These are phyloP conservation scores for Paraurostyla sp. DNA, from an alignment of 73 alveolate species.

Conservation along the genomic window DNA sequence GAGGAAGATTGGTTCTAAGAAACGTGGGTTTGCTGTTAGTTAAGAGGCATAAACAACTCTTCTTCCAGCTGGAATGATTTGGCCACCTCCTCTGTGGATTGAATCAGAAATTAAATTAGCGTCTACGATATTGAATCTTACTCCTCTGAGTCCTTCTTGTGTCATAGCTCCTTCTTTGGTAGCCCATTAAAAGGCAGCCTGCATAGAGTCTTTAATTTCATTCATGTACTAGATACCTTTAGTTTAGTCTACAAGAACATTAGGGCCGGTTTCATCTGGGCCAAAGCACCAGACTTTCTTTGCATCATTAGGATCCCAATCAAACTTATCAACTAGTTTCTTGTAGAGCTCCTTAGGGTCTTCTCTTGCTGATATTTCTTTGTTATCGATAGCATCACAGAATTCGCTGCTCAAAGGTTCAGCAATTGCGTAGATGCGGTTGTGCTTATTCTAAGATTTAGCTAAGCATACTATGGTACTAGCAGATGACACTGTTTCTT, in stretches of 20 bases:
- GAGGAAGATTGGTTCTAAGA: constrained; percentile 93
- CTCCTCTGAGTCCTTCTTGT: constrained; percentile 97
- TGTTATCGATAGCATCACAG: constrained; percentile 91
- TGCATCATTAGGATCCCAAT: constrained; percentile 80
- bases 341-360: constrained; percentile 93
- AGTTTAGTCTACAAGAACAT: constrained; percentile 93
- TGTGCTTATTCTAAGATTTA: constrained; percentile 99
- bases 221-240: constrained; percentile 90
- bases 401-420: constrained; percentile 94
- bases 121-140: constrained; percentile 91
- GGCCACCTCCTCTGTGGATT: constrained; percentile 96
- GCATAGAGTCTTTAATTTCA: constrained; percentile 95
- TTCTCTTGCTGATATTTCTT: constrained; percentile 82
- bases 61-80: constrained; percentile 95
- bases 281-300: constrained; percentile 97
- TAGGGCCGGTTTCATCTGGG: constrained; percentile 94
- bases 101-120: constrained; percentile 89
- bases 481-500: constrained; percentile 76
- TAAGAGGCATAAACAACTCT: constrained; percentile 91
- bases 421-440: constrained; percentile 92
- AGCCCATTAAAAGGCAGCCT: constrained; percentile 95
- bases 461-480: constrained; percentile 91
- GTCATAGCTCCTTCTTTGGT: constrained; percentile 95
- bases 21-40: constrained; percentile 91
- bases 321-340: constrained; percentile 85